Base-by-base conservation (phyloP, 192 early-diverging fungal genomes). In the Pecoramyces ruminantium region DNA sequence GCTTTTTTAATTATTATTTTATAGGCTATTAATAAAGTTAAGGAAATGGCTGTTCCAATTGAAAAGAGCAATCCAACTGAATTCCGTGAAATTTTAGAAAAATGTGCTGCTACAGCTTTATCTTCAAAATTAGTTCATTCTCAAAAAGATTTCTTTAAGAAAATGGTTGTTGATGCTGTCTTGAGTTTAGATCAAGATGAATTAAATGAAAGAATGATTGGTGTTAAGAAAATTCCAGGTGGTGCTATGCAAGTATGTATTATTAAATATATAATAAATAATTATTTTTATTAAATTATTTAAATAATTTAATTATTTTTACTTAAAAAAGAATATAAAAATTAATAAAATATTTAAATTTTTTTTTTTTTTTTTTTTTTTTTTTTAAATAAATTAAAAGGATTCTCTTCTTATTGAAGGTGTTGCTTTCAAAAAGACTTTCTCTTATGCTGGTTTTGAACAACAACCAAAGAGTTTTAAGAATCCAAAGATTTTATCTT, bases 381-480 rank as follows among this genome's bases (percentile, higher is more conserved):
- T n/a, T n/a, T n/a, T n/a, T n/a, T n/a, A n/a, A n/a, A 14, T 30
- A 29, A 29, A 13, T 30, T 14, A 29, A 30, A 94, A 97, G 90
- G 97, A 99, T 83, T 98, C 96, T n/a, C 79, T 96, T 29, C 88
- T 97, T 82, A 86, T 99, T 58, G 92, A 96, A 80, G 97, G 97
- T 83, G 97, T 99, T 79, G 97, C 97, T 18, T 99, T 99, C 89
- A 99, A 99, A 85, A 99, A 99, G 89, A 97, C 96, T 18, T 99
- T 99, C 85, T 94, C 96, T 28, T 98, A 99, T 86, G 97, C 97
- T 38, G 97, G 97, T 80, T 99, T 99, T 82, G 97, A 99, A 87
- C 97, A 99, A 87, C 96, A 99, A 87, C 97, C 97, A 81, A 99
- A 99, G 87, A 85, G 87, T 30, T 97, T 98, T 86, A 90, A 92